These are phyloP conservation scores for Sextonia rubra DNA, from an alignment of 164 flowering plant species.

Conservation along the genomic window DNA sequence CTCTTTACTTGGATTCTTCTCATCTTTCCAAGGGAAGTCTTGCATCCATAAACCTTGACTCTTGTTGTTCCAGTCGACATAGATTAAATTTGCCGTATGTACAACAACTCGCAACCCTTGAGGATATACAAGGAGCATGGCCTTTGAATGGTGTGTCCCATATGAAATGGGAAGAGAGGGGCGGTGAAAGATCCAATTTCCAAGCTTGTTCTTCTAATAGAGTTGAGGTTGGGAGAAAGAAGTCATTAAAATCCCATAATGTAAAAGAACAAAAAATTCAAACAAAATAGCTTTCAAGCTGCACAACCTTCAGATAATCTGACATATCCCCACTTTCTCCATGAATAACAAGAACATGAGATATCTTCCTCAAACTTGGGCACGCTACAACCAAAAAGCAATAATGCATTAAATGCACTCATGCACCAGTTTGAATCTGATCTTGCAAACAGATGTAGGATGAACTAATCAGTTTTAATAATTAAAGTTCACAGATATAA, in stretches of 20 bases:
- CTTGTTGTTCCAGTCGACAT: conserved; percentile 99
- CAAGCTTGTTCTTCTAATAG: conserved; percentile 68
- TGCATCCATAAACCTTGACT: conserved; percentile 99
- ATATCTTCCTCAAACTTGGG: conserved; percentile 59
- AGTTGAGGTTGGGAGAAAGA: neutral
- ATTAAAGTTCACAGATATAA: neutral
- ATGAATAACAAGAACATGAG: conserved; percentile 79
- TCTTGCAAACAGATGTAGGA: neutral
- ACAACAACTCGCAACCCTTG: conserved; percentile 81
- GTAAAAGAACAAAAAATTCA: neutral
- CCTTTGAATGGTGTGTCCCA: conserved; percentile 99
- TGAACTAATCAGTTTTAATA: neutral
- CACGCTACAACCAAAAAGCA: conserved; percentile 62
- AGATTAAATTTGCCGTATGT: conserved; percentile 89
- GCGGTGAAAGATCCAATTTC: conserved; percentile 85
- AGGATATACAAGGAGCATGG: conserved; percentile 92
- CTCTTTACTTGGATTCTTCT: conserved; percentile 32
- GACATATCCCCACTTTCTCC: conserved; percentile 82
- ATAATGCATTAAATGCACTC: neutral
- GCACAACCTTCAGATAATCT: conserved; percentile 65
- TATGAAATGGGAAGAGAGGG: conserved; percentile 92
- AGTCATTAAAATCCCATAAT: neutral
- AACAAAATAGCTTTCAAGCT: conserved; percentile 2
- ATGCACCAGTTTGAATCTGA: neutral
- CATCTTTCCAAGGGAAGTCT: conserved; percentile 97